Percentiles rank a stretch among this genome's conserved stretches.
Evolutionary conservation across 1,284 basidiomycete genomes (phyloP).

Genomic region (Boletus smithii): DNA sequence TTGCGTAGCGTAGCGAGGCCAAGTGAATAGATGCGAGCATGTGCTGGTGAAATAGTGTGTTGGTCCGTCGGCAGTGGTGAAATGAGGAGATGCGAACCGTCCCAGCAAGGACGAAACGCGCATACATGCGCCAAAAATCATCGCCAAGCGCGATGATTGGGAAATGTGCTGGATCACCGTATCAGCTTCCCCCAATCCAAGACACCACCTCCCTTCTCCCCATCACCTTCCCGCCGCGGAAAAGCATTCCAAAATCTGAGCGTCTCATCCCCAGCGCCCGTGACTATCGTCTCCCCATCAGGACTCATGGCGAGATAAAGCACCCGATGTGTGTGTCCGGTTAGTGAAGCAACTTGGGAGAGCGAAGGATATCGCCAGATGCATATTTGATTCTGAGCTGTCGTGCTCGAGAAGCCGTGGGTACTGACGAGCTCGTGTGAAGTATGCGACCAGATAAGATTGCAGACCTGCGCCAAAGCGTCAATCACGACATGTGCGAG

Average conservation of each 20-base stretch:
- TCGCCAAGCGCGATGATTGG: not conserved
- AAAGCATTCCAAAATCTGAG: conserved; percentile 95
- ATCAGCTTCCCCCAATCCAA: conserved; percentile 30
- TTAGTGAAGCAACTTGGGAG: conserved; percentile 90
- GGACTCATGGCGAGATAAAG: conserved; percentile 97
- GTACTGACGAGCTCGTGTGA: conserved; percentile 98
- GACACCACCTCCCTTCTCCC: conserved; percentile 42
- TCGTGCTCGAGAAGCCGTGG: conserved; percentile 92
- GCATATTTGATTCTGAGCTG: conserved; percentile 96
- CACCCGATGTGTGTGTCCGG: conserved; percentile 93
- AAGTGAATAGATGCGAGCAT: conserved; percentile 29
- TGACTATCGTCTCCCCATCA: conserved; percentile 96
- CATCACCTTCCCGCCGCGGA: conserved; percentile 56
- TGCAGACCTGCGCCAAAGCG: conserved; percentile 72
- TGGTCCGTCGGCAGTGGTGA: conserved; percentile 9
- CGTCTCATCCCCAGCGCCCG: conserved; percentile 97
- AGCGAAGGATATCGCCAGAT: conserved; percentile 96
- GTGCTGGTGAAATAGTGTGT: conserved; percentile 23
- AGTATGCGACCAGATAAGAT: conserved; percentile 93
- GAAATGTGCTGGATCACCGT: conserved; percentile 16
- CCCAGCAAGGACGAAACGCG: conserved; percentile 1
- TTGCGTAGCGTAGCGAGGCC: conserved; percentile 13
- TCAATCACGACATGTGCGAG: conserved; percentile 8
- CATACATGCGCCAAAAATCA: conserved; percentile 7
- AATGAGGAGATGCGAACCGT: not conserved